These are phyloP conservation scores for Chytriomyces sp. DNA, from an alignment of 192 early-diverging fungal species.

Conservation along the genomic window DNA sequence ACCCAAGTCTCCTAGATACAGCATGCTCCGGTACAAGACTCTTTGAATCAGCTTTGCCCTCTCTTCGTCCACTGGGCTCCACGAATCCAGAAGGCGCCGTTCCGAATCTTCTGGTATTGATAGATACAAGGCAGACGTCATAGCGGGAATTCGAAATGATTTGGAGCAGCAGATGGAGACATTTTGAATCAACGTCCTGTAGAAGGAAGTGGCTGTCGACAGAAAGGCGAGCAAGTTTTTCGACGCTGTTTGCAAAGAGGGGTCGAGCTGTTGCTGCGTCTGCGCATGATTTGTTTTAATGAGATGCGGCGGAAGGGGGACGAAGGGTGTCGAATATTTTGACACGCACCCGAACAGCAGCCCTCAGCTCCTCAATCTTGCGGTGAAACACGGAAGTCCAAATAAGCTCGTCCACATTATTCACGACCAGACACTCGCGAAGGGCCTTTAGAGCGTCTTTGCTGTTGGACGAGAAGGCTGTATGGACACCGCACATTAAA, in stretches of 20 bases:
- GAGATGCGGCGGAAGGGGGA: background rate
- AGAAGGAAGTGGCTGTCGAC: conserved; percentile 39
- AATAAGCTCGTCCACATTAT: conserved; percentile 43
- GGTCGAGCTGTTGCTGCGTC: background rate
- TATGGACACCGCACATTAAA: background rate
- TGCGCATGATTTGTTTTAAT: background rate
- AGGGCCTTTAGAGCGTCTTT: background rate
- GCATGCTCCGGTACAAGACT: conserved; percentile 34
- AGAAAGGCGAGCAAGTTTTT: conserved; percentile 31
- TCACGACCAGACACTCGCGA: background rate
- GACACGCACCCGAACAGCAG: background rate
- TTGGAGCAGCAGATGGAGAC: conserved; percentile 12
- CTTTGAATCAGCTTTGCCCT: background rate
- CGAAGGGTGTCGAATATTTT: background rate
- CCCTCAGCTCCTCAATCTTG: conserved; percentile 41
- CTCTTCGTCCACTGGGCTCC: conserved; percentile 1
- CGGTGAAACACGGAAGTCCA: conserved; percentile 48
- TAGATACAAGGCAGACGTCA: background rate
- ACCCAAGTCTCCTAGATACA: conserved; percentile 50
- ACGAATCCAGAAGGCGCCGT: background rate
- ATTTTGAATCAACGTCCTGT: conserved; percentile 42
- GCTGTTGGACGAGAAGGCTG: background rate
- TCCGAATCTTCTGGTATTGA: background rate
- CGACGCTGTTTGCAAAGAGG: conserved; percentile 16
- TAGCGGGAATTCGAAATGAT: background rate